Conservation (phyloP, 805 yeast species). For the Yamadazyma scolyti region DNA sequence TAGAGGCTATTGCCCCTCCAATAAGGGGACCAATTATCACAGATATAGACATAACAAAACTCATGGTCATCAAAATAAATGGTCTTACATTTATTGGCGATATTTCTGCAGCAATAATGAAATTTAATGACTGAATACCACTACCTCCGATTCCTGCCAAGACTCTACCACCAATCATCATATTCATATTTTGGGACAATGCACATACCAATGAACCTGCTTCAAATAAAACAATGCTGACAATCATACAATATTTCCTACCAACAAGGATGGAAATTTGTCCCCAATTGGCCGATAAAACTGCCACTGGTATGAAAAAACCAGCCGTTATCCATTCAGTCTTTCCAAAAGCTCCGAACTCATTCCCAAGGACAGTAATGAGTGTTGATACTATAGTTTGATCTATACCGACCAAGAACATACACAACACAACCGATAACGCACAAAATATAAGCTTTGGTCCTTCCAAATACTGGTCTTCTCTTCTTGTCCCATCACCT, state of each 20-base stretch:
- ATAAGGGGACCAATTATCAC: constrained; percentile 57
- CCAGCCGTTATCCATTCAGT: constrained; percentile 40
- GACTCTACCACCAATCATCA: constrained; percentile 39
- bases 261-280: constrained; percentile 34
- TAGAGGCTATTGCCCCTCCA: constrained; percentile 60
- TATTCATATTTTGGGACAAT: constrained; percentile 30
- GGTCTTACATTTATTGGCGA: constrained; percentile 33
- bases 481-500: constrained; percentile 39
- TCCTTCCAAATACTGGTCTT: constrained; percentile 35
- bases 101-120: constrained; percentile 28
- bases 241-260: constrained; percentile 23
- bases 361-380: constrained; percentile 30
- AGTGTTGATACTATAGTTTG: constrained; percentile 37
- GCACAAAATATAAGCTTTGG: constrained; percentile 21
- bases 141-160: constrained; percentile 37
- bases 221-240: constrained; percentile 10
- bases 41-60: constrained; percentile 44
- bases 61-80: constrained; percentile 29
- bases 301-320: constrained; percentile 31
- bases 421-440: constrained; percentile 22
- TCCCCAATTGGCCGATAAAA: constrained; percentile 35
- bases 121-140: constrained; percentile 26
- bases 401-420: constrained; percentile 35
- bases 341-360: constrained; percentile 29
- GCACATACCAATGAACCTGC: constrained; percentile 35